Evolutionary conservation across 306 rosid species (phyloP).

Genomic region (Dryas drummondii): DNA sequence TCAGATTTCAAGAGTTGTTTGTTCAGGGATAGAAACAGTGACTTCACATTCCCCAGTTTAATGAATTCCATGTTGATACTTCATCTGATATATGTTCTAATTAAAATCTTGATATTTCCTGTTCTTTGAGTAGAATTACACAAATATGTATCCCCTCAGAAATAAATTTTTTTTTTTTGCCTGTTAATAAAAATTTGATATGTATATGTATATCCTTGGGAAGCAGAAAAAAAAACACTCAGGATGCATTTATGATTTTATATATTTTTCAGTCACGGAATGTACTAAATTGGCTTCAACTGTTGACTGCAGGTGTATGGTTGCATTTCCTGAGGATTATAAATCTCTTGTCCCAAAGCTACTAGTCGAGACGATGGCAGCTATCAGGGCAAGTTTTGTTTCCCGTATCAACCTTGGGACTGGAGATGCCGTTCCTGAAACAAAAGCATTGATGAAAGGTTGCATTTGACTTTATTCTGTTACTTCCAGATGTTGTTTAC

Average conservation of each 20-base stretch:
- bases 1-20: background rate
- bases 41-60: background rate
- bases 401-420: slow-evolving; percentile 80
- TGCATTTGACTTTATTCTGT: slow-evolving; percentile 23
- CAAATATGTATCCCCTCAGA: background rate
- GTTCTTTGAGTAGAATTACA: too few species aligned
- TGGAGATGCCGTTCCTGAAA: slow-evolving; percentile 89
- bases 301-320: slow-evolving; percentile 69
- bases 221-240: slow-evolving; percentile 3
- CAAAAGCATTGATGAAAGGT: slow-evolving; percentile 95
- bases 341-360: slow-evolving; percentile 82
- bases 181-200: background rate
- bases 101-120: background rate
- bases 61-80: background rate
- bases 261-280: slow-evolving; percentile 12
- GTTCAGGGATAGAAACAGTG: background rate
- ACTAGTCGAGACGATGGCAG: slow-evolving; percentile 76
- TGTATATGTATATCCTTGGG: slow-evolving; percentile 13
- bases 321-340: slow-evolving; percentile 92
- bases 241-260: slow-evolving; percentile 21
- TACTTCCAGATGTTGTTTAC: background rate
- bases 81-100: background rate
- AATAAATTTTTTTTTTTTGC: background rate
- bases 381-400: slow-evolving; percentile 77
- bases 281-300: slow-evolving; percentile 16